Evolutionary conservation across 2,329 filamentous ascomycete species (phyloP).

Genomic region (Colletotrichum sidae): DNA sequence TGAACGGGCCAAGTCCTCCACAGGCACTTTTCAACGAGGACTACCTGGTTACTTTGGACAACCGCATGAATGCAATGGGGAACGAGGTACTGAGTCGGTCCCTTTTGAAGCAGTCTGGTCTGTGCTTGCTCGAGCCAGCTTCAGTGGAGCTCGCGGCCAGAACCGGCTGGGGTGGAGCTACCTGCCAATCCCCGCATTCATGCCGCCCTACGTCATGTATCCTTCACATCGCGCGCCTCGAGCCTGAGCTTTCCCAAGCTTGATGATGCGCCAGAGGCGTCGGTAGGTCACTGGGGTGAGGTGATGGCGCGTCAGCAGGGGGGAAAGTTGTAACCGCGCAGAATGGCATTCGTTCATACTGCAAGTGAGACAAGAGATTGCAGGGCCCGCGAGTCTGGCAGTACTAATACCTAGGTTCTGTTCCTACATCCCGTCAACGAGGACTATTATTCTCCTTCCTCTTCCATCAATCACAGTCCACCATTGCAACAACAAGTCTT

Average conservation of each 20-base stretch:
- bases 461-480: constrained; percentile 27
- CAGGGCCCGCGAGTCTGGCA: constrained; percentile 20
- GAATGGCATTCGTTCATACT: constrained; percentile 2
- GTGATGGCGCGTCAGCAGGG: constrained; percentile 12
- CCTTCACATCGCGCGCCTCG: constrained; percentile 28
- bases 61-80: too few relatives aligned
- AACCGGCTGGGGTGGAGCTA: constrained; percentile 32
- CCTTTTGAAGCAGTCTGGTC: constrained; percentile 12
- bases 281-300: constrained; percentile 21
- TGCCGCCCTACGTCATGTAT: constrained; percentile 45
- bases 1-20: background rate
- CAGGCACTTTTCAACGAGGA: too few relatives aligned
- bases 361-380: constrained; percentile 25
- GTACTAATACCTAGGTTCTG: constrained; percentile 35
- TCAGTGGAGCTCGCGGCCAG: constrained; percentile 20
- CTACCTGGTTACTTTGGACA: too few relatives aligned
- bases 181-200: constrained; percentile 40
- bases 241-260: constrained; percentile 23
- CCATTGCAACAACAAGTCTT: constrained; percentile 9
- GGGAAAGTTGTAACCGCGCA: constrained; percentile 25
- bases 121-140: constrained; percentile 12
- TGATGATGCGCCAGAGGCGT: constrained; percentile 17
- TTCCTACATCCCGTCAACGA: constrained; percentile 11
- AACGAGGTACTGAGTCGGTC: constrained; percentile 1
- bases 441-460: background rate